A percentile compares a stretch with the other conserved stretches of the same genome.
phyloP scores from a whole-genome alignment of 2,329 filamentous ascomycete genomes.

The Westerdykella ornata region DNA sequence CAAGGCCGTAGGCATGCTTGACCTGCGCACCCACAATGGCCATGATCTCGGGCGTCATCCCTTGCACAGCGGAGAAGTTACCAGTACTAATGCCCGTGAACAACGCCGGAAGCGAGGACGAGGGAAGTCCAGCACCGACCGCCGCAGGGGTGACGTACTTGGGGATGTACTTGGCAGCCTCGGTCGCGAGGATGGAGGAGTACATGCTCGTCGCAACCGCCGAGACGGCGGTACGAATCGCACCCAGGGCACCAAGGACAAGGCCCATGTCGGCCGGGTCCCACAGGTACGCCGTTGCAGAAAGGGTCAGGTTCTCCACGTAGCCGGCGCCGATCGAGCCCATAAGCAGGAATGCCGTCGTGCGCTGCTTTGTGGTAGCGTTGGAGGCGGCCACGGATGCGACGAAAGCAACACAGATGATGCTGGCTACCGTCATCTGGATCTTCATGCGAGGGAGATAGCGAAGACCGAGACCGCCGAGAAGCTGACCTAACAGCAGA shows the following conservation, averaged over 20 bases:
- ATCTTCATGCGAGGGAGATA: constrained; percentile 27
- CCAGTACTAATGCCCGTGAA: constrained; percentile 19
- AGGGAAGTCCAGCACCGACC: constrained; percentile 19
- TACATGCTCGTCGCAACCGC: constrained; percentile 26
- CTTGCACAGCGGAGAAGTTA: constrained; percentile 21
- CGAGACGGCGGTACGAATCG: constrained; percentile 23
- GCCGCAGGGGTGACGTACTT: constrained; percentile 22
- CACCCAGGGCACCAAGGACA: constrained; percentile 25
- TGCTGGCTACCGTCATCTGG: constrained; percentile 26
- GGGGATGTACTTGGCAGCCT: constrained; percentile 22
- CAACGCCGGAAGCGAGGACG: constrained; percentile 15
- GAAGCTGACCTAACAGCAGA: constrained; percentile 27
- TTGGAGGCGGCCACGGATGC: constrained; percentile 19
- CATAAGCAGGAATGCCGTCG: constrained; percentile 19
- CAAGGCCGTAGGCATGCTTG: constrained; percentile 40
- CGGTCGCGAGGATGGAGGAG: constrained; percentile 25
- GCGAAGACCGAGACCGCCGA: constrained; percentile 25
- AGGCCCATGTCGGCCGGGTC: constrained; percentile 30
- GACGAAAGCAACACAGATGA: constrained; percentile 21
- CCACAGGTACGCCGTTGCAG: constrained; percentile 24
- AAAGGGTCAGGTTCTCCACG: constrained; percentile 28
- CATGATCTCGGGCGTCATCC: constrained; percentile 21
- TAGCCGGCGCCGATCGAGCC: constrained; percentile 24
- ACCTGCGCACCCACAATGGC: constrained; percentile 30
- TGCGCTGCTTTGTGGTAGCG: constrained; percentile 13